A percentile compares a stretch with the other conserved stretches of the same genome.
These are phyloP conservation scores for Gentiana straminea DNA, from an alignment of 257 asterid genomes.

Conservation along the genomic window DNA sequence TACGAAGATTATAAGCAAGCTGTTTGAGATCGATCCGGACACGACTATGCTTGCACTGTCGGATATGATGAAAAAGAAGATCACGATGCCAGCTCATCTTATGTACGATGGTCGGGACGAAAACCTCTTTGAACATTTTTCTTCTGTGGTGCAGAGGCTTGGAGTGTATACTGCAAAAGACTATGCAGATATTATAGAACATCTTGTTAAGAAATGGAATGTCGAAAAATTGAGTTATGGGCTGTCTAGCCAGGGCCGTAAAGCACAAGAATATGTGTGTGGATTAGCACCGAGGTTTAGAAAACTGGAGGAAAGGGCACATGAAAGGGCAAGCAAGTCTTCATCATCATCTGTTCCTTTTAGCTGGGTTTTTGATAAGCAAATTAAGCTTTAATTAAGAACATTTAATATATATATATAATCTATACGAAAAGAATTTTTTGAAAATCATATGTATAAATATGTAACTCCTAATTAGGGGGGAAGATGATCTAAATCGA, in stretches of 20 bases:
- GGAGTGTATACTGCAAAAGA: slow-evolving; percentile 11
- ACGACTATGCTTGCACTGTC: not conserved
- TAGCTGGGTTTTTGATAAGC: slow-evolving; percentile 14
- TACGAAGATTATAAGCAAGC: no score
- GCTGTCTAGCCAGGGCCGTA: slow-evolving; percentile 2
- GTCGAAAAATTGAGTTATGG: slow-evolving; percentile 7
- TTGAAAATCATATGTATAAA: no score
- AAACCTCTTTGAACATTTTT: slow-evolving; percentile 13
- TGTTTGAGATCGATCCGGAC: no score
- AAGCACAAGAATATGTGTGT: not conserved
- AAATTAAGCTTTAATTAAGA: not conserved
- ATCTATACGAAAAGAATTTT: no score
- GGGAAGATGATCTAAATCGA: no score
- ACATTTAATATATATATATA: no score
- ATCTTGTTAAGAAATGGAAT: slow-evolving; percentile 8
- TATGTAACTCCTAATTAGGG: no score
- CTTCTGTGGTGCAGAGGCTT: slow-evolving; percentile 12
- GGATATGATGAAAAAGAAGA: slow-evolving; percentile 13
- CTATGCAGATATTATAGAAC: slow-evolving; percentile 12
- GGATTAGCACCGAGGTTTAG: slow-evolving; percentile 11
- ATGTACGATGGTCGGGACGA: not conserved
- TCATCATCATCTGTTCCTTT: not conserved
- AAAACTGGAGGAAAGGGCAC: slow-evolving; percentile 11
- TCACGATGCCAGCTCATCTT: slow-evolving; percentile 10
- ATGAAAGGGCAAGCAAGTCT: slow-evolving; percentile 6